Base-by-base conservation (phyloP, 805 yeast genomes). In the Teunomyces cretensis region DNA sequence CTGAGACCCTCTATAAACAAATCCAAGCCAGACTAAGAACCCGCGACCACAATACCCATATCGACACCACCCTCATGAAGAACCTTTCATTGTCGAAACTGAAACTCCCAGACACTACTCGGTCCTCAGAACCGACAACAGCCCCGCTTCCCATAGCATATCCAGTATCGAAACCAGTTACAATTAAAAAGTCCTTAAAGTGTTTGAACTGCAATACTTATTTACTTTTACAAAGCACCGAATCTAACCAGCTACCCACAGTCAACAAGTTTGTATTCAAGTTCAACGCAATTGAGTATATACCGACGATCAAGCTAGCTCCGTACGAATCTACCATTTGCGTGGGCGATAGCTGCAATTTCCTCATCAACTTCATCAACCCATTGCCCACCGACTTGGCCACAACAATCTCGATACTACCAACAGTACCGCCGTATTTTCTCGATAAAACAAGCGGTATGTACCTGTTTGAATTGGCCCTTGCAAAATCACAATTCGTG, bases 231-330 rank as follows among this genome's bases (percentile, higher is more conserved):
- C 74, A 73, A 2, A 54, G 56, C 2, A 46, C 52, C 1, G 68
- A 63, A 17, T 49, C 61, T 7, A 48, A 19, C 58, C 61, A 50
- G 54, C 62, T 49, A 5, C 55, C 55, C 17, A 51, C 55, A 1
- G 36, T 46, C 32, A 44, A 51, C 44, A 70, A 70, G 42, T 61
- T 57, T 43, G 38, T 54, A 14, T 50, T 55, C 13, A 65, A 63
- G 42, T 67, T 60, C 51, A 58, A 62, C 41, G 73, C 74, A 2
- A 46, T 59, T 6, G 75, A 71, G 31, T 59, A 55, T 27, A 38
- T 70, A 45, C 75, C 76, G 13, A 47, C 51, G 4, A 41, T 68
- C 1, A 52, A 45, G 31, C 31, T 52, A 44, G 17, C 35, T 3
- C 49, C 50, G 4, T 32, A 38, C n/a, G 24, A 22, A 19, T 41